Percentiles rank a stretch among this genome's conserved stretches.
Conservation (phyloP, 257 asterid genomes). For the Nicotiana tabacum region DNA sequence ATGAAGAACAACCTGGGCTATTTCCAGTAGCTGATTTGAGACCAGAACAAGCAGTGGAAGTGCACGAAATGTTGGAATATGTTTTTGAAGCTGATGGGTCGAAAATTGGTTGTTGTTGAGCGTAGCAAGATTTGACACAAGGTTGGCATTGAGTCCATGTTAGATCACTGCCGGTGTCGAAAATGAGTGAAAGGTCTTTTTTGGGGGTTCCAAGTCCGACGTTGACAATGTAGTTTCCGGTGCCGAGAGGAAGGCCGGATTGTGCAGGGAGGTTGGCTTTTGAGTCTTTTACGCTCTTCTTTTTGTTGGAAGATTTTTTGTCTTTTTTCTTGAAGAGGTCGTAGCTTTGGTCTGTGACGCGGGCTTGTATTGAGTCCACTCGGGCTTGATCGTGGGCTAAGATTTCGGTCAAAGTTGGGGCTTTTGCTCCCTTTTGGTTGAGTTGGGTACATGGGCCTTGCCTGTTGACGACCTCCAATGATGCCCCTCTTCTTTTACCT, state of each 20-base stretch:
- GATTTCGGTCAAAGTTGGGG: constrained; percentile 30
- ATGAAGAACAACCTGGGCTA: constrained; percentile 30
- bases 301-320: neutral
- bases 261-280: constrained; percentile 38
- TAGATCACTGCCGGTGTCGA: constrained; percentile 84
- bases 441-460: constrained; percentile 53
- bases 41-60: constrained; percentile 34
- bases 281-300: neutral
- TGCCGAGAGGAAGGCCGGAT: constrained; percentile 41
- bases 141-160: constrained; percentile 93
- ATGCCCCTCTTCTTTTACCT: constrained; percentile 43
- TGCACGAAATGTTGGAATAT: constrained; percentile 50
- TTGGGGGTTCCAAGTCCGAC: constrained; percentile 66
- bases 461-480: constrained; percentile 45
- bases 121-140: constrained; percentile 43
- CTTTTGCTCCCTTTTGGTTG: constrained; percentile 6
- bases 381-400: constrained; percentile 48
- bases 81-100: constrained; percentile 46
- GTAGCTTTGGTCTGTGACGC: neutral
- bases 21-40: constrained; percentile 42
- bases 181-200: constrained; percentile 32
- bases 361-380: constrained; percentile 48
- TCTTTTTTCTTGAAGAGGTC: neutral
- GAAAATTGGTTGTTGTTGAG: constrained; percentile 55
- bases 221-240: constrained; percentile 58